Evolutionary conservation across 352 stramenopile genomes (phyloP), one percentile per base, ranked within the genome.

Genomic region (Pythium coloratum): DNA sequence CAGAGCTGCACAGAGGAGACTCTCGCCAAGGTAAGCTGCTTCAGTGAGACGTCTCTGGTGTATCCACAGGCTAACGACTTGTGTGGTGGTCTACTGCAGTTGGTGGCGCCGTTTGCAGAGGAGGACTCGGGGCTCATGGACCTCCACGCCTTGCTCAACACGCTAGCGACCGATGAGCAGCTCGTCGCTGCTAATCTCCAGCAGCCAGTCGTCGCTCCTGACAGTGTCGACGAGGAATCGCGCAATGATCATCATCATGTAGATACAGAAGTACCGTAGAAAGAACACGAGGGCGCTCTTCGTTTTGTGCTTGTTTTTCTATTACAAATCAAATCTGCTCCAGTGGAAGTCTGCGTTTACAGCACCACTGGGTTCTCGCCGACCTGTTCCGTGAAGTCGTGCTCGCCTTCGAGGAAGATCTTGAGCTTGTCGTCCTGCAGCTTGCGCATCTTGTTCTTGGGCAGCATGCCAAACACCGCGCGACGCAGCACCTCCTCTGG

Each of bases 401-500:
- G 97, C 34, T 94, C 68, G 7, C 93, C 77, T 55, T 86, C 96
- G 32, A 96, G 75, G 73, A 98, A 99, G 75, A 99, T 98, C 70
- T 98, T 97, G 64, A 99, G 86, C 77, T 98, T 98, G 78, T 98
- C 89, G 67, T 98, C 94, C 69, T 97, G 96, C 58, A 92, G 76
- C 65, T 96, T 87, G 63, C 97, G 86, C 74, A 99, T 94, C 74
- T 96, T 97, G 80, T 99, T 99, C 66, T 98, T 93, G 68, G 97
- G 92, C 53, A 99, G 78, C 97, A 99, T 99, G 20, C 97, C 97
- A 55, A 97, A 91, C 49, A 99, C 95, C 6, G 97, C 97, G 68
- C 98, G 97, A 64, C 92, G 86, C 64, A 99, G 80, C 59, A 99
- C 92, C 40, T 98, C 91, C 71, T 98, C 94, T 26, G 97, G 95